phyloP scores from a whole-genome alignment of 2,329 filamentous ascomycete genomes.

The Xylariaceae sp. region DNA sequence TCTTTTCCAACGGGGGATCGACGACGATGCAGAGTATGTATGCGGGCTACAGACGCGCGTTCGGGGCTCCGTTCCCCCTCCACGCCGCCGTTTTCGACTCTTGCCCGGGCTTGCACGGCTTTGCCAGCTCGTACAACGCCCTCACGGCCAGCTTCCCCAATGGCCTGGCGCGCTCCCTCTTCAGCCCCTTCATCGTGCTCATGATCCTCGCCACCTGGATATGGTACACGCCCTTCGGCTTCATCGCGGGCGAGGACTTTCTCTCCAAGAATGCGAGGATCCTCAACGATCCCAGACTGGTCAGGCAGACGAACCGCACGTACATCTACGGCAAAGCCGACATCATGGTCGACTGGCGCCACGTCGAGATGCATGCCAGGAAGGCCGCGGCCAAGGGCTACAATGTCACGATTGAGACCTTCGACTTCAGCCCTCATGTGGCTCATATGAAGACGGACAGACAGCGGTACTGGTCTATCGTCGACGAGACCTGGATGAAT shows the following conservation, averaged over 20 bases:
- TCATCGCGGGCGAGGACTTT: conserved; percentile 27
- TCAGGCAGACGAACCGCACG: conserved; percentile 38
- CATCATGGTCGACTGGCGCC: conserved; percentile 38
- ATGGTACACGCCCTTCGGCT: conserved; percentile 29
- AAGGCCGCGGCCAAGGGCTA: conserved; percentile 38
- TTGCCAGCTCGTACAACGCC: conserved; percentile 35
- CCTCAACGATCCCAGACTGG: conserved; percentile 34
- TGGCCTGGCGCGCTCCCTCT: conserved; percentile 25
- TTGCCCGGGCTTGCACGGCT: conserved; percentile 41
- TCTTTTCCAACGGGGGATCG: conserved; percentile 50
- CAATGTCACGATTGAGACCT: conserved; percentile 39
- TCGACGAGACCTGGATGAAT: conserved; percentile 43
- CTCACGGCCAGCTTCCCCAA: conserved; percentile 33
- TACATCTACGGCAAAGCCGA: conserved; percentile 50
- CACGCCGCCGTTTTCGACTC: conserved; percentile 45
- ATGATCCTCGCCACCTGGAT: conserved; percentile 30
- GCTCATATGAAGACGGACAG: conserved; percentile 42
- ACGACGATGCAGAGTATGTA: conserved; percentile 37
- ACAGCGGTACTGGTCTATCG: conserved; percentile 45
- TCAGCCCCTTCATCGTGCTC: conserved; percentile 32
- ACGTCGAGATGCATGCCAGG: conserved; percentile 44
- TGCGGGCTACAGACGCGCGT: conserved; percentile 28
- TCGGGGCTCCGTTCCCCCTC: conserved; percentile 32
- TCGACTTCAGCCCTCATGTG: conserved; percentile 45
- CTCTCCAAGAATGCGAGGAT: conserved; percentile 33